phyloP scores from a whole-genome alignment of 78 protist genomes.

The Dictyostelium citrinum region DNA sequence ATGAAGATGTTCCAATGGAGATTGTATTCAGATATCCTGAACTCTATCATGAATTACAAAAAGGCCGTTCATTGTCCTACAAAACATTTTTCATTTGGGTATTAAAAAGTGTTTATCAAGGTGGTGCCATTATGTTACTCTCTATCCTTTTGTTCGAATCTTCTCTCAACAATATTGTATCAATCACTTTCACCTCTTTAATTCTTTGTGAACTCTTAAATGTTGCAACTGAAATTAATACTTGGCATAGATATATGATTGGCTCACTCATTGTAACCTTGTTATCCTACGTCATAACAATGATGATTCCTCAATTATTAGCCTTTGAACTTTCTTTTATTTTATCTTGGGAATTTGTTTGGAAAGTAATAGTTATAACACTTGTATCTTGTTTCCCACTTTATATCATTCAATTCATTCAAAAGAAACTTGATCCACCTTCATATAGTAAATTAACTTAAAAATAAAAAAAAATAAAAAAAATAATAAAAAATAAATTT shows the following conservation, averaged over 20 bases:
- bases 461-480: background rate
- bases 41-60: slow-evolving; percentile 95
- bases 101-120: slow-evolving; percentile 93
- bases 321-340: slow-evolving; percentile 86
- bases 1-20: slow-evolving; percentile 87
- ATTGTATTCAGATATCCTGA: slow-evolving; percentile 93
- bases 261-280: slow-evolving; percentile 65
- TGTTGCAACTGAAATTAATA: slow-evolving; percentile 90
- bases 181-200: slow-evolving; percentile 97
- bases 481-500: background rate
- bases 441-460: slow-evolving; percentile 69
- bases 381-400: slow-evolving; percentile 83
- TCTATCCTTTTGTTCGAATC: slow-evolving; percentile 90
- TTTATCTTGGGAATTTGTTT: slow-evolving; percentile 79
- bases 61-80: slow-evolving; percentile 90
- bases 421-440: slow-evolving; percentile 79
- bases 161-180: slow-evolving; percentile 88
- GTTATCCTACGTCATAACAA: slow-evolving; percentile 71
- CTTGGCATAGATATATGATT: slow-evolving; percentile 85
- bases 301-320: slow-evolving; percentile 84
- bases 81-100: slow-evolving; percentile 94
- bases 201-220: slow-evolving; percentile 95
- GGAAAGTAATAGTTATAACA: slow-evolving; percentile 85
- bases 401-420: slow-evolving; percentile 63
- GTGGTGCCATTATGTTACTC: slow-evolving; percentile 94